Base-by-base conservation (phyloP, 495 filamentous ascomycete species). In the Annulohypoxylon maeteangense region DNA sequence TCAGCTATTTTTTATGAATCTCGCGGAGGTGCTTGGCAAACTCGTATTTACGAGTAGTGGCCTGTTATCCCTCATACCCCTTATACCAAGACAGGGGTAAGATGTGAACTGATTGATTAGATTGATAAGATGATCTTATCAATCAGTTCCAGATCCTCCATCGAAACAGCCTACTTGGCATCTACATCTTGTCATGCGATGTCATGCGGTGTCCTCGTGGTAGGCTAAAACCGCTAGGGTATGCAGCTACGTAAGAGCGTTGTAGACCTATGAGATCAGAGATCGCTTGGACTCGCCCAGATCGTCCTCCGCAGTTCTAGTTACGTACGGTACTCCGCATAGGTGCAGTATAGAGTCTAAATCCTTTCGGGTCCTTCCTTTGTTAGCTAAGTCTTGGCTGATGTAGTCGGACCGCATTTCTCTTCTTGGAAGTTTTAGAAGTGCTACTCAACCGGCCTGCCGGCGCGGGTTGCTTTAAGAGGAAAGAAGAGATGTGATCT, bases 91-190 rank as follows among this genome's bases (percentile, higher is more conserved):
- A 10, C 12, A 36, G 53, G 48, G 38, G 29, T 36, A 31, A 50
- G 47, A 62, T 48, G 61, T 16, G 36, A 60, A 44, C 23, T 20
- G 62, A 45, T 62, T 53, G 64, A 68, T 65, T 59, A 72, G 70
- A 72, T 72, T 71, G 68, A 71, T 71, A 72, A 72, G 70, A 72
- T 72, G 4, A 55, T 55, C 51, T 55, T 55, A 55, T 55, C 51
- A 55, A 55, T 55, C 70, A 51, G 23, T 29, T n/a, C 23, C 14
- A 44, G 40, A 44, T 44, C 40, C 5, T 48, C 40, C 3, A 44
- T 44, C 3, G 10, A 4, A 10, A 47, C 6, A 18, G 44, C n/a
- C 47, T 10, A 27, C 47, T 14, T 29, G 45, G 12, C 45, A 48
- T 48, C 18, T 48, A 48, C n/a, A 48, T 18, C 4, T 44, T 44